Percentiles rank a stretch among this genome's conserved stretches.
Evolutionary conservation across 345 rosid species (phyloP).

Genomic region (Corchorus capsularis): DNA sequence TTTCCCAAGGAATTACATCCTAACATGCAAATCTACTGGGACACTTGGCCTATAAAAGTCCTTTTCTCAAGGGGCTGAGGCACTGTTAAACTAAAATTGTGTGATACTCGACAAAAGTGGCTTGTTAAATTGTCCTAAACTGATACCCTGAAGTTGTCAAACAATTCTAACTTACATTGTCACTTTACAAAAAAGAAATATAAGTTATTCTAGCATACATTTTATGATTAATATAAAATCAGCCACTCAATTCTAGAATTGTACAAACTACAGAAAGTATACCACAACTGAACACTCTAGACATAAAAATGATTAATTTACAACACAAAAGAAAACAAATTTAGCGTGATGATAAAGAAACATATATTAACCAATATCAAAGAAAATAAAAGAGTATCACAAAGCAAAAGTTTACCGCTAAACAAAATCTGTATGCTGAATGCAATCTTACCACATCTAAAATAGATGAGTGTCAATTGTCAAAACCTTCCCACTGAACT

Average conservation of each 20-base stretch:
- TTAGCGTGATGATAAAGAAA: neutral
- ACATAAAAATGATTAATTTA: conserved; percentile 4
- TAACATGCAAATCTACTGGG: too few species aligned
- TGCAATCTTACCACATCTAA: conserved; percentile 60
- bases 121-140: too few species aligned
- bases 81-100: too few species aligned
- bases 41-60: too few species aligned
- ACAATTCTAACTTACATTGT: too few species aligned
- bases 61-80: too few species aligned
- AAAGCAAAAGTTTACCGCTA: conserved; percentile 20
- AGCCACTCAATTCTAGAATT: neutral
- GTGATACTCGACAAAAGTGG: too few species aligned
- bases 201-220: neutral
- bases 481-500: conserved; percentile 60
- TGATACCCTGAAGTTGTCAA: too few species aligned
- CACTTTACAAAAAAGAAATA: too few species aligned
- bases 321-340: conserved; percentile 8
- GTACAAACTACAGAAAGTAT: neutral
- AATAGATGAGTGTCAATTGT: conserved; percentile 32
- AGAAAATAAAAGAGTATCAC: conserved; percentile 11
- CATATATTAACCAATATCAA: conserved; percentile 3
- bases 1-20: too few species aligned
- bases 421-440: conserved; percentile 24
- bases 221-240: neutral
- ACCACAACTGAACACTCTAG: neutral